These are phyloP conservation scores for Thielaviopsis populi DNA, from an alignment of 2,329 filamentous ascomycete genomes.

Conservation along the genomic window DNA sequence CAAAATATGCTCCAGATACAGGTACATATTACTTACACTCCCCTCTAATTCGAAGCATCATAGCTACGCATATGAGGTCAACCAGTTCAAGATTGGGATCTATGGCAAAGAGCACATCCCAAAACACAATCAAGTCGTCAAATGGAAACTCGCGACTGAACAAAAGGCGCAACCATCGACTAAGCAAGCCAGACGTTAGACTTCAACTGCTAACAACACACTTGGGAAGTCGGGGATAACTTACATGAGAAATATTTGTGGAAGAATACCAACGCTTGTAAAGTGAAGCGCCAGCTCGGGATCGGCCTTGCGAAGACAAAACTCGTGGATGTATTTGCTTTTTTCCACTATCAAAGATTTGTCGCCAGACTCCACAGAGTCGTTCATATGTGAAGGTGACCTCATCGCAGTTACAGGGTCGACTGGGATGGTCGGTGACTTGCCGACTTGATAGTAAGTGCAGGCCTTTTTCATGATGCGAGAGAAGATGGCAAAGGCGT, in stretches of 20 bases:
- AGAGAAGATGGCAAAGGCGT: conserved; percentile 74
- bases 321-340: conserved; percentile 75
- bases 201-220: too few species aligned
- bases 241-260: conserved; percentile 90
- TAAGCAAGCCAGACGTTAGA: conserved; percentile 23
- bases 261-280: conserved; percentile 71
- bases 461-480: conserved; percentile 78
- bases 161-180: conserved; percentile 82
- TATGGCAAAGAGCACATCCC: conserved; percentile 83
- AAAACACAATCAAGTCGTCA: conserved; percentile 65
- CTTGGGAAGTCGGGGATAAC: conserved; percentile 20
- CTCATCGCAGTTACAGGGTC: conserved; percentile 16
- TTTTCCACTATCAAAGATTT: conserved; percentile 65
- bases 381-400: conserved; percentile 20
- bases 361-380: conserved; percentile 11
- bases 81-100: conserved; percentile 67
- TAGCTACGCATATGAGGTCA: conserved; percentile 82
- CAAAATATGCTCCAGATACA: neutral
- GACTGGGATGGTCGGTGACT: neutral
- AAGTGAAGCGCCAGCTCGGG: conserved; percentile 72
- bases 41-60: conserved; percentile 87
- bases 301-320: conserved; percentile 62
- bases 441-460: conserved; percentile 61
- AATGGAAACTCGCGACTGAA: conserved; percentile 92
- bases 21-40: conserved; percentile 49